These are phyloP conservation scores for Flagelloscypha sp. DNA, from an alignment of 768 basidiomycete species.

Conservation along the genomic window DNA sequence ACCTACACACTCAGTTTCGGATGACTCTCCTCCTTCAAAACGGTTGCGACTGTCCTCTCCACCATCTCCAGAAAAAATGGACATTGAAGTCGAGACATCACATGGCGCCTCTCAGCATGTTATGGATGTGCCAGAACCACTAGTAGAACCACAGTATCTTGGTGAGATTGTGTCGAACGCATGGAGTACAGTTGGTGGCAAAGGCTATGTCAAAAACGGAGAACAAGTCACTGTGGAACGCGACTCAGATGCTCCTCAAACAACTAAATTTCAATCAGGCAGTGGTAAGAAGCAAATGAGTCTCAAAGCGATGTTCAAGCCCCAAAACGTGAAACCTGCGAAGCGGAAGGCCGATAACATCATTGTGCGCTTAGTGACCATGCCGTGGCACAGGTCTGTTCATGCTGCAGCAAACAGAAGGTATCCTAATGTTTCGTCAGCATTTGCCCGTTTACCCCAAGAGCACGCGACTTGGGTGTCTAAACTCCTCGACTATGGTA, in stretches of 20 bases:
- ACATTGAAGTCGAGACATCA: background rate
- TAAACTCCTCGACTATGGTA: conserved; percentile 65
- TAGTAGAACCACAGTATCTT: conserved; percentile 38
- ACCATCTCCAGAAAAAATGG: too few species aligned
- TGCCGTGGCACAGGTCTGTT: conserved; percentile 53
- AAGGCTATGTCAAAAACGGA: conserved; percentile 57
- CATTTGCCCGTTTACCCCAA: conserved; percentile 71
- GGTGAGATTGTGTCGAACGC: conserved; percentile 67
- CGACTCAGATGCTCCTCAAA: conserved; percentile 30
- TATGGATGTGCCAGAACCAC: conserved; percentile 10
- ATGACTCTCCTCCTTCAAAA: conserved; percentile 37
- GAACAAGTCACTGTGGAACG: conserved; percentile 54
- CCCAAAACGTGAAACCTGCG: conserved; percentile 34
- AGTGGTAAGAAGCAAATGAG: conserved; percentile 56
- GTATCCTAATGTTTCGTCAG: conserved; percentile 26
- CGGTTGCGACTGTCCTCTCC: conserved; percentile 40
- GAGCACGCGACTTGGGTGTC: conserved; percentile 68
- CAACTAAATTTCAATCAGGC: conserved; percentile 22
- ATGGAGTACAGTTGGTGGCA: conserved; percentile 72
- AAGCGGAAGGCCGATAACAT: conserved; percentile 54
- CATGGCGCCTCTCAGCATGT: conserved; percentile 8
- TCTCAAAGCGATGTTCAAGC: conserved; percentile 58
- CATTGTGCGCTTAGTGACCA: conserved; percentile 61
- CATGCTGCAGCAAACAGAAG: background rate
- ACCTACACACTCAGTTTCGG: too few species aligned